Percentiles rank a stretch among this genome's conserved stretches.
Evolutionary conservation across 208 protist species (phyloP).

Genomic region (Trypanosoma grayi): DNA sequence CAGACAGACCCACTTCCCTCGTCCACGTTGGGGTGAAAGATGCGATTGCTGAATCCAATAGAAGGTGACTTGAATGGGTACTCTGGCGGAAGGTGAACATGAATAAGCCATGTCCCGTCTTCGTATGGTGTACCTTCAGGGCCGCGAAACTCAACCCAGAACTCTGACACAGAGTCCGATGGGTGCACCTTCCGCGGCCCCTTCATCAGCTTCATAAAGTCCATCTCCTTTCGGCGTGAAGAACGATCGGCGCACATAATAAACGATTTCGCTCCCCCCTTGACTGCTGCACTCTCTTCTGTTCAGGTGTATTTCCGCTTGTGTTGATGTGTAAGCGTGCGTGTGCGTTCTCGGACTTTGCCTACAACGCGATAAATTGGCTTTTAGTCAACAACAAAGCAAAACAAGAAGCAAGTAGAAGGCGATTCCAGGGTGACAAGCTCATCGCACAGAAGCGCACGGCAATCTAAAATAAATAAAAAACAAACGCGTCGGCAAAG

Average conservation of each 20-base stretch:
- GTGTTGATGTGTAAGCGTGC: neutral
- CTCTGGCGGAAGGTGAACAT: conserved; percentile 94
- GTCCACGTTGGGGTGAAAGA: conserved; percentile 99
- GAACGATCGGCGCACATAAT: conserved; percentile 31
- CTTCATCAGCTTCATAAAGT: conserved; percentile 97
- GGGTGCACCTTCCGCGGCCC: conserved; percentile 92
- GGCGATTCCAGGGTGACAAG: too few species aligned
- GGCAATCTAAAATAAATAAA: too few species aligned
- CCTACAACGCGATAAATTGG: too few species aligned
- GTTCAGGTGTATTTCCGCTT: neutral
- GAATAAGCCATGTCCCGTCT: conserved; percentile 96
- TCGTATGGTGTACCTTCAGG: conserved; percentile 97
- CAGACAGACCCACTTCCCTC: conserved; percentile 97
- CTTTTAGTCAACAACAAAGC: too few species aligned
- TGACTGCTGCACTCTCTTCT: neutral
- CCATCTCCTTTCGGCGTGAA: conserved; percentile 89
- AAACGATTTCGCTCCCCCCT: neutral
- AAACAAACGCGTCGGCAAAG: too few species aligned
- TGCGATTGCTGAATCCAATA: conserved; percentile 97
- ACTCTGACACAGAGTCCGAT: conserved; percentile 92
- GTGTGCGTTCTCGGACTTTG: neutral
- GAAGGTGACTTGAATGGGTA: conserved; percentile 99
- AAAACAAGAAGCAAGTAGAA: too few species aligned
- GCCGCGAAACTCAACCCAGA: conserved; percentile 97
- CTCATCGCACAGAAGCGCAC: too few species aligned